Evolutionary conservation across 139 green algal genomes (phyloP), one percentile per base, ranked within the genome.

Genomic region (Volvox africanus): DNA sequence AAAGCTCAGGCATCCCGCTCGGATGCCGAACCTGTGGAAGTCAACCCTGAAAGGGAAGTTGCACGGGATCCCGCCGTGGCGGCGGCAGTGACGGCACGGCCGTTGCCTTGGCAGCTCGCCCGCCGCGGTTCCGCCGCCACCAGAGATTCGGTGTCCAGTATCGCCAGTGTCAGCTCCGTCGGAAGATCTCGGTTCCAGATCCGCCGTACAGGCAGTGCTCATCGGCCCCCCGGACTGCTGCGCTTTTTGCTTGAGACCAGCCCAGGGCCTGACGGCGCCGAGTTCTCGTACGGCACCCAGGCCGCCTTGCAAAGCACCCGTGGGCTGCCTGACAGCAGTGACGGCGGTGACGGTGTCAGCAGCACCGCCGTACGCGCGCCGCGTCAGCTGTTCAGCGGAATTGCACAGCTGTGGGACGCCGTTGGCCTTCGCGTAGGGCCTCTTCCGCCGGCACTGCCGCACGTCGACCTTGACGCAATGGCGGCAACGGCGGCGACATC

Each of bases 381-480:
- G 1, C 12, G 9, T 55, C 81, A 9, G 32, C 55, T 26, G 21
- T 88, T 80, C 82, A 79, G 82, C 65, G 82, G 82, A 13, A 37
- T 88, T 0, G 33, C 65, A 24, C 65, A 88, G 82, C 62, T 88
- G 61, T 88, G 82, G 82, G 30, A 26, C 14, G 82, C 26, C 2
- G 65, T 88, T 9, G 82, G 82, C 18, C 36, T 88, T 0, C 32
- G 65, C 0, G 82, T 88, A 13, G 82, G 82, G 62, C 65, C 33
- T 22, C 82, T 26, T 32, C 82, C 82, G 82, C 82, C 30, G 61
- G 19, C 78, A 44, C 78, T 61, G 75, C 33, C 32, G 35, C 78
- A 67, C 3, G 17, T 2, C 30, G 16, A 19, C 33, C 76, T 36
- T 22, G n/a, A 22, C 36, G 37, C 12, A 18, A 36, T 2, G 21